Evolutionary conservation across 306 rosid genomes (phyloP).

Genomic region (Acacia melanoxylon): DNA sequence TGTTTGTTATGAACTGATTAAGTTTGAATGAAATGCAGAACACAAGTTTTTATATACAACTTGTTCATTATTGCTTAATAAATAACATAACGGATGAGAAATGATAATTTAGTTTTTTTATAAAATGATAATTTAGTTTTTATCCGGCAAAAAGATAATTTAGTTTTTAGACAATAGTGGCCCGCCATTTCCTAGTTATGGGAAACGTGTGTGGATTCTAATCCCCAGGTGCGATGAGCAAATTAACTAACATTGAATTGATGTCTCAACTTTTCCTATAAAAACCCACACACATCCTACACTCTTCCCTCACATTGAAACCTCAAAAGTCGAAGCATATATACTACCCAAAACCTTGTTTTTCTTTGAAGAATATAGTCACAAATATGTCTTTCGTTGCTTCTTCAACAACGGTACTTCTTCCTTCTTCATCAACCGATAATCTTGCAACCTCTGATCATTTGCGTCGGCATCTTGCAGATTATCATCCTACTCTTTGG

Average conservation of each 20-base stretch:
- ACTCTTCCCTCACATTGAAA: not conserved
- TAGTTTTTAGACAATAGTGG: not conserved
- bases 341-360: not conserved
- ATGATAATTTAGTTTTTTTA: too few relatives aligned
- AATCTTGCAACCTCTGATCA: not conserved
- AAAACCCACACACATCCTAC: not conserved
- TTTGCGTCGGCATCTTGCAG: not conserved
- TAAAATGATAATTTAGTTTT: too few relatives aligned
- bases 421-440: not conserved
- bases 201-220: not conserved
- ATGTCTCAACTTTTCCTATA: not conserved
- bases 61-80: too few relatives aligned
- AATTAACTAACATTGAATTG: not conserved
- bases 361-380: not conserved
- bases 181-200: not conserved
- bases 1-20: too few relatives aligned
- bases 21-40: too few relatives aligned
- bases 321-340: not conserved
- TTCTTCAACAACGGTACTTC: not conserved
- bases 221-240: not conserved
- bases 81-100: too few relatives aligned
- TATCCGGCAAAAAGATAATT: too few relatives aligned
- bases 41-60: too few relatives aligned
- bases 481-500: not conserved
- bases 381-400: not conserved